These are phyloP conservation scores for Arbutus unedo DNA, from an alignment of 148 eudicot genomes.

Conservation along the genomic window DNA sequence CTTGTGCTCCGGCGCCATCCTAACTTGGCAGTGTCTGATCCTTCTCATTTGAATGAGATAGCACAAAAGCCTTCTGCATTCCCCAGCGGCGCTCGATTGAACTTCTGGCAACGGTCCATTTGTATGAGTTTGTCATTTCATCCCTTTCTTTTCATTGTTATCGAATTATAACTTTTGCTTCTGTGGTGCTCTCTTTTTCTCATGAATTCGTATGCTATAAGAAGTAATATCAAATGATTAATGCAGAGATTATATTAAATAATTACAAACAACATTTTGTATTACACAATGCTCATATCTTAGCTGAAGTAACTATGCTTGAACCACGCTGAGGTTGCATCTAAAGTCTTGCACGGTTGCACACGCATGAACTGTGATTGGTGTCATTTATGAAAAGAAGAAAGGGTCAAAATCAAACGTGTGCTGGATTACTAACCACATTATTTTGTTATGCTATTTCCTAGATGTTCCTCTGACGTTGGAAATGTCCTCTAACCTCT, in stretches of 20 bases:
- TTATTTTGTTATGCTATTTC: background rate
- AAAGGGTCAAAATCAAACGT: background rate
- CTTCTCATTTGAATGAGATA: constrained; percentile 9
- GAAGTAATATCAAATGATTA: background rate
- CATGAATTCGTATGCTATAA: background rate
- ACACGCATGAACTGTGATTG: background rate
- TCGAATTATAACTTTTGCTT: background rate
- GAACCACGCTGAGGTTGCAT: background rate
- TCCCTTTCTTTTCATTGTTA: constrained; percentile 8
- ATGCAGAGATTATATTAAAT: background rate
- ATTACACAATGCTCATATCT: background rate
- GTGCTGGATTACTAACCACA: background rate
- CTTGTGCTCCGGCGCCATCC: constrained; percentile 19
- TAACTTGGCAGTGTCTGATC: constrained; percentile 9
- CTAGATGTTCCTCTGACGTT: constrained; percentile 18
- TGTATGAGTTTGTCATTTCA: constrained; percentile 14
- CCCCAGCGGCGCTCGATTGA: constrained; percentile 4
- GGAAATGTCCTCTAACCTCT: background rate
- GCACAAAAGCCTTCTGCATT: constrained; percentile 22
- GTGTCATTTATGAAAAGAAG: background rate
- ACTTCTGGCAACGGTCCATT: constrained; percentile 16
- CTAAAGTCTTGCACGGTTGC: background rate
- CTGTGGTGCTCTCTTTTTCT: background rate
- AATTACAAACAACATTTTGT: background rate
- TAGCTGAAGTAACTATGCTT: background rate